Evolutionary conservation across 1,284 basidiomycete species (phyloP).

Genomic region (Meira nashicola): DNA sequence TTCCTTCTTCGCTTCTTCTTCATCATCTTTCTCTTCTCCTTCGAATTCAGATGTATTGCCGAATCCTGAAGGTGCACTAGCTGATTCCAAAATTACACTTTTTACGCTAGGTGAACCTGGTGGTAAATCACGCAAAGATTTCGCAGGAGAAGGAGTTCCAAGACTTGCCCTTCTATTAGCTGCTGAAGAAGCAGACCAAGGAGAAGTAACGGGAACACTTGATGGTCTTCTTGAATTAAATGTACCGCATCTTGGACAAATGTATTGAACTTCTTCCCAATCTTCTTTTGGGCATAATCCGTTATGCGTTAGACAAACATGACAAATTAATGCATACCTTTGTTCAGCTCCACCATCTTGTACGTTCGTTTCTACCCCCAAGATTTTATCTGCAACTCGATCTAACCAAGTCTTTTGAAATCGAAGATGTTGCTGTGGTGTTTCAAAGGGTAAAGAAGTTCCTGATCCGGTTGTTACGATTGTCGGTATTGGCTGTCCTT

Average conservation of each 20-base stretch:
- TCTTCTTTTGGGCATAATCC: constrained; percentile 82
- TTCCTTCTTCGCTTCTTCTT: neutral
- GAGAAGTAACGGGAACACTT: constrained; percentile 43
- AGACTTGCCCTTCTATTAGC: neutral
- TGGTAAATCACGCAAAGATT: neutral
- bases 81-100: too few species aligned
- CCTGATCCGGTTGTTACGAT: constrained; percentile 15
- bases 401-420: constrained; percentile 49
- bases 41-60: neutral
- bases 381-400: constrained; percentile 54
- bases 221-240: constrained; percentile 61
- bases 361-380: constrained; percentile 53
- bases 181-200: constrained; percentile 14
- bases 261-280: constrained; percentile 80
- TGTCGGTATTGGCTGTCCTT: constrained; percentile 1
- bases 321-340: constrained; percentile 85
- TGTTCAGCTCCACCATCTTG: constrained; percentile 48
- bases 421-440: constrained; percentile 12
- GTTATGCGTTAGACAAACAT: constrained; percentile 87
- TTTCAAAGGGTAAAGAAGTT: neutral
- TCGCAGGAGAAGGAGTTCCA: neutral
- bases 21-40: neutral
- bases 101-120: neutral
- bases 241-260: constrained; percentile 69
- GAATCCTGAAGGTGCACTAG: neutral